Base-by-base conservation (phyloP, 331 rosid genomes). In the Telfairia occidentalis region DNA sequence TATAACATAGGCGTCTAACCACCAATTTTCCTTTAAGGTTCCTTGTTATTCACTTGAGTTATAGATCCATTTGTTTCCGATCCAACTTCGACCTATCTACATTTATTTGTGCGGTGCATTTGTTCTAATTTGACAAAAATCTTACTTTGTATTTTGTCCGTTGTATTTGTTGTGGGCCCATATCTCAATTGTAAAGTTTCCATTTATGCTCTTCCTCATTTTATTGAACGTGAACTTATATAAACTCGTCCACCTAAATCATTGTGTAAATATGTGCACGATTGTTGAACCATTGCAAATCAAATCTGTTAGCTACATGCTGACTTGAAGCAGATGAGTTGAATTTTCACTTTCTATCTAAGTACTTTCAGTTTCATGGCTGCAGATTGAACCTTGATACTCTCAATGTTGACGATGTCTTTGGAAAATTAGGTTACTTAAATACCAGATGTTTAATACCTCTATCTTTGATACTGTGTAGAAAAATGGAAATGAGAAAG, bases 401-500 rank as follows among this genome's bases (percentile, higher is more conserved):
- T 35, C 29, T 29, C 60, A 9, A 48, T 71, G 23, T 71, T 28
- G 43, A 29, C 30, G 59, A 4, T 46, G n/a, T 71, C 42, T 18
- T 9, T 29, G 45, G 60, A 15, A 71, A 71, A 48, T 9, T 16
- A 45, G 42, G 7, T 28, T 46, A 69, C 16, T 45, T 42, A 9
- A 46, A 9, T 15, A 28, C 42, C 58, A 26, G 28, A 43, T 70
- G 28, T 46, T 70, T 28, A 71, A 46, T 71, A 18, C 10, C 0
- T 70, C n/a, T 71, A 59, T 71, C 76, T 4, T 32, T 48, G 60
- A 71, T 49, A 48, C 16, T 46, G 24, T 84, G 64, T 61, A 95
- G 99, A 92, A 87, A 85, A 43, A 79, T 85, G 78, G 69, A 57
- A 86, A 73, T 34, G 80, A 83, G 84, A 91, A 84, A 71, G 95